A percentile compares a stretch with the other conserved stretches of the same genome.
Evolutionary conservation across 805 yeast genomes (phyloP).

Genomic region (Wickerhamiella kazuoi): DNA sequence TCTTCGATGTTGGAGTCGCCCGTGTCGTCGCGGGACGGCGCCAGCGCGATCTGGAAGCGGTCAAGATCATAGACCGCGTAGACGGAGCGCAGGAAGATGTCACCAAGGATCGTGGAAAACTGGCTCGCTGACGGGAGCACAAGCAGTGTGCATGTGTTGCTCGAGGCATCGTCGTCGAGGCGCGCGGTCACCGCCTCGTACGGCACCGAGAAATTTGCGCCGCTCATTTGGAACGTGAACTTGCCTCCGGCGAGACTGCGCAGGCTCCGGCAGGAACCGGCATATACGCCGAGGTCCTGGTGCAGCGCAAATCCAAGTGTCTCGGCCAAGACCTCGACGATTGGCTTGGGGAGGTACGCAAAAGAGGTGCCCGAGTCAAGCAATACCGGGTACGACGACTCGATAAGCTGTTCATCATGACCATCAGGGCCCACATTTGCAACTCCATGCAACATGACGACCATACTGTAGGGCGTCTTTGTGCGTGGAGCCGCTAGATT

Average conservation of each 20-base stretch:
- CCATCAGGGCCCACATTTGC: background rate
- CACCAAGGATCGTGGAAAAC: slow-evolving; percentile 27
- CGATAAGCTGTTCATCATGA: background rate
- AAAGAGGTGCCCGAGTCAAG: slow-evolving; percentile 41
- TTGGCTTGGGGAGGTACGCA: slow-evolving; percentile 26
- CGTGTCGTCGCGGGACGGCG: slow-evolving; percentile 21
- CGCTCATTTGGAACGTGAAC: slow-evolving; percentile 10
- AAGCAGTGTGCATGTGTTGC: slow-evolving; percentile 1
- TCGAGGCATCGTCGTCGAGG: background rate
- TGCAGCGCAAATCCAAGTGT: slow-evolving; percentile 7
- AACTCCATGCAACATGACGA: slow-evolving; percentile 13
- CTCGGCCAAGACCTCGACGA: slow-evolving; percentile 6
- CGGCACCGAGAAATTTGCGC: slow-evolving; percentile 7
- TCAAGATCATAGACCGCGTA: slow-evolving; percentile 52
- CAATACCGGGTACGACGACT: slow-evolving; percentile 8
- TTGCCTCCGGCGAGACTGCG: slow-evolving; percentile 3
- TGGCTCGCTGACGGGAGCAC: slow-evolving; percentile 3
- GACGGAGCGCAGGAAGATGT: slow-evolving; percentile 38
- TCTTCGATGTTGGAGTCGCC: slow-evolving; percentile 13
- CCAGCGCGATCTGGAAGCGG: slow-evolving; percentile 33
- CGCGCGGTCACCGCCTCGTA: slow-evolving; percentile 6
- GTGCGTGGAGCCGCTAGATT: background rate
- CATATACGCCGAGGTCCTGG: slow-evolving; percentile 2
- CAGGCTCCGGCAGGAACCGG: slow-evolving; percentile 2
- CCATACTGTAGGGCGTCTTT: slow-evolving; percentile 8